Conservation (phyloP, 768 basidiomycete species). For the Gymnopilus junonius region DNA sequence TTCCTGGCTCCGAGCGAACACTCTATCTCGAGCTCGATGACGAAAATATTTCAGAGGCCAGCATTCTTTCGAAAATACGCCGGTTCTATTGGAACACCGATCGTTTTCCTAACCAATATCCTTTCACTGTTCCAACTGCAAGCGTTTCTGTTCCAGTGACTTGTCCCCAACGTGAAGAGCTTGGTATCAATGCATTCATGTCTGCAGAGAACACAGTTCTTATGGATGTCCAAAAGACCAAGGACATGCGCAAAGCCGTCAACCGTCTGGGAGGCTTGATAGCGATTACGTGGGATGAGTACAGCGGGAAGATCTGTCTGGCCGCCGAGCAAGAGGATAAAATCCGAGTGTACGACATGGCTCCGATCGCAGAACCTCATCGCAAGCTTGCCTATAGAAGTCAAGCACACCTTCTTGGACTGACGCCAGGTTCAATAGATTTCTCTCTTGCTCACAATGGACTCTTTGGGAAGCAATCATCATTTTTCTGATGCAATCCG, state of each 20-base stretch:
- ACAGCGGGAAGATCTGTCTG: constrained; percentile 53
- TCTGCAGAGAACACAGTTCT: not conserved
- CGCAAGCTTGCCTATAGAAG: constrained; percentile 21
- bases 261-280: constrained; percentile 36
- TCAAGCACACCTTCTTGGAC: not conserved
- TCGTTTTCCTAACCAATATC: constrained; percentile 15
- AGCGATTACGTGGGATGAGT: constrained; percentile 70
- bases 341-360: constrained; percentile 18
- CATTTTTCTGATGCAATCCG: not conserved
- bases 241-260: constrained; percentile 17
- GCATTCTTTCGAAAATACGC: constrained; percentile 38
- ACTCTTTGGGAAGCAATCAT: not conserved
- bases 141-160: constrained; percentile 22
- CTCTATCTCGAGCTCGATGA: constrained; percentile 42
- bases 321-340: constrained; percentile 16
- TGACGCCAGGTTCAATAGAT: not conserved
- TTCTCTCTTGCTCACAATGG: not conserved
- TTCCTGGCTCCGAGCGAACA: constrained; percentile 49
- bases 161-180: constrained; percentile 11
- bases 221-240: constrained; percentile 18
- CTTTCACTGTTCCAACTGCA: constrained; percentile 18
- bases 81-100: constrained; percentile 41
- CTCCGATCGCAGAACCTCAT: constrained; percentile 23
- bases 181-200: constrained; percentile 1
- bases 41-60: constrained; percentile 29